These are phyloP conservation scores for Chlorella sorokiniana DNA, from an alignment of 139 green algal genomes.

Conservation along the genomic window DNA sequence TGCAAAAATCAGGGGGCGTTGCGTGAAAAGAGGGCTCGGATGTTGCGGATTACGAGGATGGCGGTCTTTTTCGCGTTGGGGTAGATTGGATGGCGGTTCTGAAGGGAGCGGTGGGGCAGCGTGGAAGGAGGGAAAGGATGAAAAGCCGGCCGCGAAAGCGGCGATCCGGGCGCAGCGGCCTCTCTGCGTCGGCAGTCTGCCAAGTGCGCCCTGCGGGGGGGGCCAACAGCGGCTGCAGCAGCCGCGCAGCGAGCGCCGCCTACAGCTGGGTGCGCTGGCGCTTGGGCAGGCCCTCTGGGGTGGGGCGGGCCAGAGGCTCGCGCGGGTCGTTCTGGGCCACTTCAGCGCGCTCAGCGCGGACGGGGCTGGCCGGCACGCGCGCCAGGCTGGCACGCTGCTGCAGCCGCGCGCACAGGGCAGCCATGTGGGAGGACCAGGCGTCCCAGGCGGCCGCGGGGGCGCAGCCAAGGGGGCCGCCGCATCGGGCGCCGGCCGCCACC, in stretches of 20 bases:
- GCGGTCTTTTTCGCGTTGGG: too few relatives aligned
- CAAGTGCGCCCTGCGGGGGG: neutral
- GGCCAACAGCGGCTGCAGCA: neutral
- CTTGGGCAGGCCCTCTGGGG: neutral
- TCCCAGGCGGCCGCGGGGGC: neutral
- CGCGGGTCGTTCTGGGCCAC: too few relatives aligned
- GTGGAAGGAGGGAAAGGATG: too few relatives aligned
- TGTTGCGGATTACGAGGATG: too few relatives aligned
- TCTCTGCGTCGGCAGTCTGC: too few relatives aligned
- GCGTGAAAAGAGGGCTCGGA: too few relatives aligned
- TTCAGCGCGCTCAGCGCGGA: too few relatives aligned
- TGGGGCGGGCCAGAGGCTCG: neutral
- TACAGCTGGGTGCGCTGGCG: neutral
- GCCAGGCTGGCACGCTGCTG: neutral
- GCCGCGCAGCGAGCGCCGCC: neutral
- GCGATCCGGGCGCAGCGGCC: too few relatives aligned
- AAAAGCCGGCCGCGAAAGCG: too few relatives aligned
- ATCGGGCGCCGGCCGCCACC: neutral
- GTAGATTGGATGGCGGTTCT: too few relatives aligned
- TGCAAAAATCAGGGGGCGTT: too few relatives aligned
- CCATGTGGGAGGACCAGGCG: neutral
- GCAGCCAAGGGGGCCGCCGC: neutral
- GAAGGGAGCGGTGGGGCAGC: too few relatives aligned
- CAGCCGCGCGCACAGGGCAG: neutral
- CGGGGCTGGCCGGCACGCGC: neutral